Evolutionary conservation across 2,329 filamentous ascomycete species (phyloP).

Genomic region (Colletotrichum brevisporum): DNA sequence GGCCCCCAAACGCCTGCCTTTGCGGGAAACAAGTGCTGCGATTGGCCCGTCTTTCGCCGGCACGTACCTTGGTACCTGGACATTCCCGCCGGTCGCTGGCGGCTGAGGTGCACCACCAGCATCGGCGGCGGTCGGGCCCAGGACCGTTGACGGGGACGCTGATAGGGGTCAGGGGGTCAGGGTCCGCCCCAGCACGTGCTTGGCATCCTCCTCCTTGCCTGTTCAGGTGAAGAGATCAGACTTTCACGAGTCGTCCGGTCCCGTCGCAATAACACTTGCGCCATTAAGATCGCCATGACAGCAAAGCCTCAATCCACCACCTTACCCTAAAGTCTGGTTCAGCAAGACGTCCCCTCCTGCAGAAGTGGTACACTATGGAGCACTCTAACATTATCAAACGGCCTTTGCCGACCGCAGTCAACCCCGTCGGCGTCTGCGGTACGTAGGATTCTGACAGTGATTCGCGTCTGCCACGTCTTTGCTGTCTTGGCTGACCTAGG

Average conservation of each 20-base stretch:
- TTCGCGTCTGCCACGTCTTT: too few species aligned
- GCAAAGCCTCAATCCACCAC: constrained; percentile 13
- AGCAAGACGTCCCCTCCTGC: too few species aligned
- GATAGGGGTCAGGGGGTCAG: too few species aligned
- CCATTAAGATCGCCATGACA: constrained; percentile 5
- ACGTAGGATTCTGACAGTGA: too few species aligned
- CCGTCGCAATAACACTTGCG: constrained; percentile 6
- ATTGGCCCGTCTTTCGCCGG: background rate
- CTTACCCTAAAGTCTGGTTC: background rate
- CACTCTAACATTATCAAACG: too few species aligned
- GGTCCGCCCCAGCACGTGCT: background rate
- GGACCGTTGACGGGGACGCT: constrained; percentile 1
- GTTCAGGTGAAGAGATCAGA: background rate
- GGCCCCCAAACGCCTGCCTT: constrained; percentile 11
- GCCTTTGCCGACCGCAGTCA: too few species aligned
- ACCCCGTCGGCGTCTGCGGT: too few species aligned
- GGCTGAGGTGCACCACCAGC: background rate
- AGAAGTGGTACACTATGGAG: too few species aligned
- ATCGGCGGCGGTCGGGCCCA: background rate
- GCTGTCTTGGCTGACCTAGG: too few species aligned
- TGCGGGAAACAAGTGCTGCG: constrained; percentile 1
- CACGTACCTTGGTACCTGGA: too few species aligned
- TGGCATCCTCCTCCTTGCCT: background rate
- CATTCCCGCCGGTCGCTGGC: too few species aligned
- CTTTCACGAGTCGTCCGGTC: background rate